phyloP scores from a whole-genome alignment of 2,329 filamentous ascomycete genomes.

The Simplicillium sp. region DNA sequence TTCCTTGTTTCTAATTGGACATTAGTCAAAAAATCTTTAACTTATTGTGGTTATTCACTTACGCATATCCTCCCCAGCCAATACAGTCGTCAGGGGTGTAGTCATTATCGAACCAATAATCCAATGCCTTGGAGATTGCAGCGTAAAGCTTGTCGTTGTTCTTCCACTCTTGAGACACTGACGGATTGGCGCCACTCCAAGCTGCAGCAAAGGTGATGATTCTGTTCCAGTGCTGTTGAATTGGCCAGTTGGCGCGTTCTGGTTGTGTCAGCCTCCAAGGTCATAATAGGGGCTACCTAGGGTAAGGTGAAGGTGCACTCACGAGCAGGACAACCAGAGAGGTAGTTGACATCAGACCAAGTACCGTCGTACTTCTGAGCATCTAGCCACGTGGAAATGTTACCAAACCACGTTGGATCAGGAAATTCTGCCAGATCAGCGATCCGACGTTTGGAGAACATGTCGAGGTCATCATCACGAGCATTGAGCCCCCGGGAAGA shows the following conservation, averaged over 20 bases:
- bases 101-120: slow-evolving; percentile 15
- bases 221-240: slow-evolving; percentile 14
- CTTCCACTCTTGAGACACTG: slow-evolving; percentile 7
- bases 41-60: background rate
- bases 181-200: slow-evolving; percentile 12
- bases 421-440: slow-evolving; percentile 12
- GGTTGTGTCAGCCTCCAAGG: background rate
- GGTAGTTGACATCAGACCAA: slow-evolving; percentile 14
- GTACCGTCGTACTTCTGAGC: slow-evolving; percentile 12
- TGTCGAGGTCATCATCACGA: slow-evolving; percentile 6
- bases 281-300: background rate
- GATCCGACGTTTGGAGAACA: slow-evolving; percentile 9
- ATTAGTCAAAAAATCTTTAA: background rate
- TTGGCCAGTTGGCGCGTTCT: slow-evolving; percentile 15
- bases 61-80: slow-evolving; percentile 11
- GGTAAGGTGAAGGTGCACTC: slow-evolving; percentile 1
- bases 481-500: background rate
- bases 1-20: background rate
- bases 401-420: slow-evolving; percentile 10
- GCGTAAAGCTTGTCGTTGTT: slow-evolving; percentile 6
- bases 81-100: slow-evolving; percentile 11
- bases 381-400: slow-evolving; percentile 9
- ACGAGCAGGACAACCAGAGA: slow-evolving; percentile 13
- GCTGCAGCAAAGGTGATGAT: slow-evolving; percentile 12
- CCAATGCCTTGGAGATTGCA: slow-evolving; percentile 10